Evolutionary conservation across 2,329 filamentous ascomycete species (phyloP).

Genomic region (Ceratocystis smalleyi): DNA sequence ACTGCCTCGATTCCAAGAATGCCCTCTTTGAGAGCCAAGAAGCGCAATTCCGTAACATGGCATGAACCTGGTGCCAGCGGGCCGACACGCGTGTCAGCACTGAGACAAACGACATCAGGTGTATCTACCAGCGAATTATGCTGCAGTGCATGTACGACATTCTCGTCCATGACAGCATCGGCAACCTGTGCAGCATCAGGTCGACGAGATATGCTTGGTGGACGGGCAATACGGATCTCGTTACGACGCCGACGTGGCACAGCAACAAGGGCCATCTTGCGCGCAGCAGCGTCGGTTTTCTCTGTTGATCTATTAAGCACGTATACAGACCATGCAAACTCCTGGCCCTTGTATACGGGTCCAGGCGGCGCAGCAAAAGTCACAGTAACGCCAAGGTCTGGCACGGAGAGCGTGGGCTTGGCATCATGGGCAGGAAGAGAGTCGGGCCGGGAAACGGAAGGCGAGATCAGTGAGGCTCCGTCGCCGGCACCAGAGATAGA

Average conservation of each 20-base stretch:
- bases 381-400: conserved; percentile 57
- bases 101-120: conserved; percentile 58
- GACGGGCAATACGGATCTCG: conserved; percentile 37
- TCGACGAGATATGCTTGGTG: conserved; percentile 34
- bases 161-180: conserved; percentile 56
- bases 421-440: conserved; percentile 37
- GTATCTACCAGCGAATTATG: conserved; percentile 46
- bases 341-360: conserved; percentile 45
- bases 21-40: conserved; percentile 51
- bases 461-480: conserved; percentile 38
- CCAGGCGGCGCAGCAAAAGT: conserved; percentile 49
- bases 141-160: conserved; percentile 55
- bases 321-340: conserved; percentile 59
- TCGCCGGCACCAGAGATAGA: conserved; percentile 41
- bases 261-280: conserved; percentile 55
- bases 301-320: conserved; percentile 55
- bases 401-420: conserved; percentile 32
- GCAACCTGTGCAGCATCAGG: conserved; percentile 33
- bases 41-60: conserved; percentile 57
- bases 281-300: conserved; percentile 27
- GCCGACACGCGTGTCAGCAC: conserved; percentile 57
- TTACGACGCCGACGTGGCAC: conserved; percentile 48
- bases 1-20: conserved; percentile 57
- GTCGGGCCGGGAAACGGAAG: conserved; percentile 43
- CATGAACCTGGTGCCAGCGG: conserved; percentile 57